Evolutionary conservation across 2,329 filamentous ascomycete species (phyloP).

Genomic region (Epichloe bromicola): DNA sequence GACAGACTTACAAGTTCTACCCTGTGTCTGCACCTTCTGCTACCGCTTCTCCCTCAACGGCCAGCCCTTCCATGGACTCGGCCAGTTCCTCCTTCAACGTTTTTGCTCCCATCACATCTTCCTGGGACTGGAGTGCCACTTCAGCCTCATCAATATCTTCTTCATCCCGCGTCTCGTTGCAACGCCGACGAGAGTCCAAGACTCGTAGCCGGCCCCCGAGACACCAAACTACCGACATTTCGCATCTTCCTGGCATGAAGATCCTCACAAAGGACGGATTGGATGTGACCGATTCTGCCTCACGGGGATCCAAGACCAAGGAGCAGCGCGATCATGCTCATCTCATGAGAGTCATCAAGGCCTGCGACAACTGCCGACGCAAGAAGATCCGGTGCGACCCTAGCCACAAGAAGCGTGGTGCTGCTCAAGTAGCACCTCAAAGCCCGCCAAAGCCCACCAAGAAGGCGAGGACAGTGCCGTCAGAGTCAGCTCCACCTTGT

Average conservation of each 20-base stretch:
- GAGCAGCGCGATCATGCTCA: conserved; percentile 56
- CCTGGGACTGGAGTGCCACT: conserved; percentile 31
- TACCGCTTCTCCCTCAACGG: conserved; percentile 31
- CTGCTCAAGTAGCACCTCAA: conserved; percentile 19
- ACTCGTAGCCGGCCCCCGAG: conserved; percentile 13
- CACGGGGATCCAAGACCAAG: conserved; percentile 51
- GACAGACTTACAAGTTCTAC: conserved; percentile 49
- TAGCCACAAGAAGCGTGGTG: conserved; percentile 38
- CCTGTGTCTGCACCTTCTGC: conserved; percentile 26
- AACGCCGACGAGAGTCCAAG: conserved; percentile 16
- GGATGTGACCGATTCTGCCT: conserved; percentile 50
- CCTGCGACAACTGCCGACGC: conserved; percentile 47
- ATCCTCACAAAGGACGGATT: conserved; percentile 51
- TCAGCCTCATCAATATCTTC: conserved; percentile 11
- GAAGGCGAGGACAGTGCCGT: conserved; percentile 22
- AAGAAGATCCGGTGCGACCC: conserved; percentile 54
- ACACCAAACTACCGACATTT: conserved; percentile 30
- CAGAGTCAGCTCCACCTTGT: conserved; percentile 11
- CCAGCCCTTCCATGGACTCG: conserved; percentile 28
- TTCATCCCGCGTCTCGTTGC: conserved; percentile 18
- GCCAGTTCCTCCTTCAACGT: conserved; percentile 33
- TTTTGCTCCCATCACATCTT: conserved; percentile 33
- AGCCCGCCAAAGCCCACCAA: conserved; percentile 24
- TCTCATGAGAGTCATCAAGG: conserved; percentile 54
- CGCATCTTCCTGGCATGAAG: conserved; percentile 48